Conservation (phyloP, 306 rosid genomes). For the Nissolia schottii region DNA sequence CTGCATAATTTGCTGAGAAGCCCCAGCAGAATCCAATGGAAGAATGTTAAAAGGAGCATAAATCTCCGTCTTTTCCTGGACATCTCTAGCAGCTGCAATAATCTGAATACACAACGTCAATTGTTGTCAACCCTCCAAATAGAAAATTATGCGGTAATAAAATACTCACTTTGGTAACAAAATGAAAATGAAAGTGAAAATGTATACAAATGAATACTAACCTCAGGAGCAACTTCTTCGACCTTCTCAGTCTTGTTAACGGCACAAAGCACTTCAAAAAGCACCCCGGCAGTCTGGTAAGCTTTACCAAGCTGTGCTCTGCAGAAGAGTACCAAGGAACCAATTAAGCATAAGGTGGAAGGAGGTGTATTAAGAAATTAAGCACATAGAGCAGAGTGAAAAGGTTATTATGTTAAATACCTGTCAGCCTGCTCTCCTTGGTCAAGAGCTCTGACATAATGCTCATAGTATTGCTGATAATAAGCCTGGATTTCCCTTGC, state of each 20-base stretch:
- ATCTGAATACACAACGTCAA: slow-evolving; percentile 49
- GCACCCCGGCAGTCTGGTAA: slow-evolving; percentile 90
- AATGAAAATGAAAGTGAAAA: slow-evolving; percentile 9
- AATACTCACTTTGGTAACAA: slow-evolving; percentile 1
- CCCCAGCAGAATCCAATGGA: slow-evolving; percentile 95
- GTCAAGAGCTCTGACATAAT: slow-evolving; percentile 82
- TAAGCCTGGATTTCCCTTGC: slow-evolving; percentile 91
- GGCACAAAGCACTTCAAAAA: slow-evolving; percentile 95
- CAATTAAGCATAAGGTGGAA: background rate
- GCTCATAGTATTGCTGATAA: slow-evolving; percentile 90
- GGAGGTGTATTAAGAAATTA: background rate
- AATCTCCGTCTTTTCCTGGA: slow-evolving; percentile 89
- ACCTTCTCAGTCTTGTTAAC: slow-evolving; percentile 95
- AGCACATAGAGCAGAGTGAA: background rate
- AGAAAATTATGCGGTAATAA: slow-evolving; percentile 11
- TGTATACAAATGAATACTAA: slow-evolving; percentile 25
- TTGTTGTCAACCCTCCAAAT: background rate
- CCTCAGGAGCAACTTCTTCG: slow-evolving; percentile 99
- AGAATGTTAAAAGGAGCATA: slow-evolving; percentile 92
- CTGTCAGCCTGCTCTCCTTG: slow-evolving; percentile 93
- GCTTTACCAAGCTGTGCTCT: slow-evolving; percentile 97
- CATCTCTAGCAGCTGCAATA: slow-evolving; percentile 97
- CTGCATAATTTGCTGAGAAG: slow-evolving; percentile 93
- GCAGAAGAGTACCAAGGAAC: background rate
- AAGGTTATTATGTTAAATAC: slow-evolving; percentile 22